phyloP scores from a whole-genome alignment of 2,329 filamentous ascomycete genomes.

The Botryotinia narcissicola region DNA sequence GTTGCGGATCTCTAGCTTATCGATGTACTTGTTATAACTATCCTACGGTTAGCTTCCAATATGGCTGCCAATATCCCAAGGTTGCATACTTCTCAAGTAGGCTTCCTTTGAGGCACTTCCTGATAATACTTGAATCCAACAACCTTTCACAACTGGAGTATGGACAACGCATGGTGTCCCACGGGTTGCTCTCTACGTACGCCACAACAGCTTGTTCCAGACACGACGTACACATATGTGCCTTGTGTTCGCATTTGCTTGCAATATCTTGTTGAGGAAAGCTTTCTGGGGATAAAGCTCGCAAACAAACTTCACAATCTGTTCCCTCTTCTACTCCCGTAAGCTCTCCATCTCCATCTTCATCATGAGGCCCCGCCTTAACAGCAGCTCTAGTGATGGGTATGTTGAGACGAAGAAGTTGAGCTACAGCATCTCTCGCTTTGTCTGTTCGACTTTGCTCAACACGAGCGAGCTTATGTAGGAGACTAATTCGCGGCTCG shows the following conservation, averaged over 20 bases:
- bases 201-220: neutral
- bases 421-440: neutral
- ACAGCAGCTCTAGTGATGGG: neutral
- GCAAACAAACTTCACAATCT: conserved; percentile 1
- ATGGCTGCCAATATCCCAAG: too few relatives aligned
- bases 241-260: neutral
- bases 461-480: neutral
- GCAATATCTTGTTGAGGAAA: neutral
- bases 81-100: neutral
- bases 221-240: neutral
- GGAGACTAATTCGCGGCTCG: neutral
- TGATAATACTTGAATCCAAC: neutral
- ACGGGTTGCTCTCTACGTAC: neutral
- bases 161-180: conserved; percentile 1
- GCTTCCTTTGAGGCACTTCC: neutral
- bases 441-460: neutral
- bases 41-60: neutral
- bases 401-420: neutral
- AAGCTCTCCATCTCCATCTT: neutral
- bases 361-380: neutral
- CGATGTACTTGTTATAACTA: conserved; percentile 2
- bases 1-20: neutral
- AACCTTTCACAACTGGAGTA: neutral
- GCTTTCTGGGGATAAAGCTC: neutral
- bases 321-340: neutral